A percentile compares a stretch with the other conserved stretches of the same genome.
Evolutionary conservation across 2,329 filamentous ascomycete genomes (phyloP).

Genomic region (Fusarium sp.): DNA sequence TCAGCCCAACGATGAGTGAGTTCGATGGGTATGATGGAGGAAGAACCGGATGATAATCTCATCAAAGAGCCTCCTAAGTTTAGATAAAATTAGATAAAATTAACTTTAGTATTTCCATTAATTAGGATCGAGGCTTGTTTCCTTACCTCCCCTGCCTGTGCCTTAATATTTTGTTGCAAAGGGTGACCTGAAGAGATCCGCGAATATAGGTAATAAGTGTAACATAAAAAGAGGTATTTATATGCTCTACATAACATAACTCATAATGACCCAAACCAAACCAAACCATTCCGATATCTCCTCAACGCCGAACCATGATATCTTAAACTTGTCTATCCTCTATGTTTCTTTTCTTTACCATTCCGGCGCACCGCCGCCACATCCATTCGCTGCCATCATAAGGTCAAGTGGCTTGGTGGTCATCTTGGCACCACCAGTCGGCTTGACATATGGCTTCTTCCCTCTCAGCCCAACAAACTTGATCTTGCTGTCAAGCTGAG

Average conservation of each 20-base stretch:
- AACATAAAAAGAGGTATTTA: conserved; percentile 1
- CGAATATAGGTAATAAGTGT: no score
- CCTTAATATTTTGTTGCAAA: not conserved
- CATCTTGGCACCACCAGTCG: conserved; percentile 46
- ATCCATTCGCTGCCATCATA: conserved; percentile 49
- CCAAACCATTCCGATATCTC: not conserved
- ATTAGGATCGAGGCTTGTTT: not conserved
- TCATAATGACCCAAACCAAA: not conserved
- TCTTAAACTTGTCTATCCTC: not conserved
- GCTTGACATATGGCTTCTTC: conserved; percentile 53
- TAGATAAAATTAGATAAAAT: not conserved
- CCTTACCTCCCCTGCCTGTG: not conserved
- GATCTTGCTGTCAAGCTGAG: conserved; percentile 58
- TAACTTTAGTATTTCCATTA: not conserved
- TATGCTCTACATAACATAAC: conserved; percentile 21
- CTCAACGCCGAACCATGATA: conserved; percentile 15
- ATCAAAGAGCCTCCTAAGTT: not conserved
- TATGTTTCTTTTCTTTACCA: conserved; percentile 49
- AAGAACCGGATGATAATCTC: not conserved
- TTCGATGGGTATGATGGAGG: not conserved
- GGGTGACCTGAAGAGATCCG: no score
- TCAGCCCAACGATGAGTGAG: no score
- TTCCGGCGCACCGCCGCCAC: conserved; percentile 55
- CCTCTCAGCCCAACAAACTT: conserved; percentile 54
- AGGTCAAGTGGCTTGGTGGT: conserved; percentile 49